A percentile compares a stretch with the other conserved stretches of the same genome.
Conservation (phyloP, 2,329 filamentous ascomycete species). For the Neofusicoccum laricinum region DNA sequence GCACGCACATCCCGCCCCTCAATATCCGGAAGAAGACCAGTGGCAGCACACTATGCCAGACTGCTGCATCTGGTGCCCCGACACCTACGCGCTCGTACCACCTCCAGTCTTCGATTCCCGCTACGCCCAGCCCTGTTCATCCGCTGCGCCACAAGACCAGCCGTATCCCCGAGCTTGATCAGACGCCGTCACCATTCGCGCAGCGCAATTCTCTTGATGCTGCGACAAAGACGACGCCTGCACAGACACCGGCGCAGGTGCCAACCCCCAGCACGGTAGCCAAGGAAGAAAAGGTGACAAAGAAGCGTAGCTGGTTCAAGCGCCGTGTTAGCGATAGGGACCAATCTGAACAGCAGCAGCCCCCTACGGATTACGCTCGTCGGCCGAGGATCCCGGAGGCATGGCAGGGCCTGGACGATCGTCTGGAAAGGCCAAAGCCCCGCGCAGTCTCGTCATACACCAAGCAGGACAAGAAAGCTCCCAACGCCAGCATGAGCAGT, state of each 20-base stretch:
- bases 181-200: background rate
- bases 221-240: background rate
- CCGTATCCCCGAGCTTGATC: background rate
- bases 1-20: conserved; percentile 46
- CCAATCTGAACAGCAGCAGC: conserved; percentile 29
- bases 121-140: background rate
- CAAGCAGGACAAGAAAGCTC: conserved; percentile 25
- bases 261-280: background rate
- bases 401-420: conserved; percentile 37
- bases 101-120: background rate
- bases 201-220: background rate
- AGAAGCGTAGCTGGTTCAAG: conserved; percentile 48
- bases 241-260: background rate
- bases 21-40: conserved; percentile 53
- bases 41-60: conserved; percentile 22
- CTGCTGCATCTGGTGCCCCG: background rate
- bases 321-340: conserved; percentile 33
- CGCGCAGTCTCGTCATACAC: background rate
- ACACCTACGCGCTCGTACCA: conserved; percentile 4
- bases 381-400: conserved; percentile 27
- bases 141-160: conserved; percentile 8
- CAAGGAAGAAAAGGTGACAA: conserved; percentile 31
- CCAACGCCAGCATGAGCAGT: conserved; percentile 17
- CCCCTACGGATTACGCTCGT: conserved; percentile 17
- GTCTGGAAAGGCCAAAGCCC: conserved; percentile 25